Base-by-base conservation (phyloP, 495 filamentous ascomycete species). In the Margaritispora aquatica region DNA sequence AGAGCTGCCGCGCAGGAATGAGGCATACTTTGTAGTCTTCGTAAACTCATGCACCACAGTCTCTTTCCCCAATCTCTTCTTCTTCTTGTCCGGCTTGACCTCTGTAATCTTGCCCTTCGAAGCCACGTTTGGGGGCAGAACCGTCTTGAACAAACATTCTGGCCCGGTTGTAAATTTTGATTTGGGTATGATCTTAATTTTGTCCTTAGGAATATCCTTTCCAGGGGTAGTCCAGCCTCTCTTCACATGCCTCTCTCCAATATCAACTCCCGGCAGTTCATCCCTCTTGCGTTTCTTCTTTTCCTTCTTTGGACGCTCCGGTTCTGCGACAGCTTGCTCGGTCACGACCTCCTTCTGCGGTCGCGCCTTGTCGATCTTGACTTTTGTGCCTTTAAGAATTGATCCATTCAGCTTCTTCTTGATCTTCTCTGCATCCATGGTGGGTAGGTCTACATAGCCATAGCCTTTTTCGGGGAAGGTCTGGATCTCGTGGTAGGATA, bases 341-440 rank as follows among this genome's bases (percentile, higher is more conserved):
- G 27, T 70, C 64, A 48, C 72, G 63, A 38, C 61, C 41, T 51
- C 71, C 49, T 75, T 72, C 24, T 63, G 27, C 26, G 72, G 71
- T 17, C 80, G 82, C 19, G 94, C 93, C 19, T 84, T 79, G 63
- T 96, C 89, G 31, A 98, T 81, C 48, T 84, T 82, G 59, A 97
- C 82, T 70, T 96, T 97, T 44, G 80, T 77, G 29, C 94, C 94
- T 58, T 86, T 95, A 23, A 97, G 73, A 15, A 91, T 86, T 4
- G 87, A 81, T 9, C 92, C 93, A 75, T 96, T 88, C n/a, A 97
- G 79, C 69, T 95, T 97, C 77, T 90, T 92, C 71, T 86, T 88
- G 26, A 97, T 74, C 67, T 92, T 95, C 2, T 92, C 86, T 4
- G 92, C 94, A 61, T 94, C 90, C 72, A 84, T 82, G 1, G 67